Conservation (phyloP, 331 rosid species). For the Rosa hybrid region DNA sequence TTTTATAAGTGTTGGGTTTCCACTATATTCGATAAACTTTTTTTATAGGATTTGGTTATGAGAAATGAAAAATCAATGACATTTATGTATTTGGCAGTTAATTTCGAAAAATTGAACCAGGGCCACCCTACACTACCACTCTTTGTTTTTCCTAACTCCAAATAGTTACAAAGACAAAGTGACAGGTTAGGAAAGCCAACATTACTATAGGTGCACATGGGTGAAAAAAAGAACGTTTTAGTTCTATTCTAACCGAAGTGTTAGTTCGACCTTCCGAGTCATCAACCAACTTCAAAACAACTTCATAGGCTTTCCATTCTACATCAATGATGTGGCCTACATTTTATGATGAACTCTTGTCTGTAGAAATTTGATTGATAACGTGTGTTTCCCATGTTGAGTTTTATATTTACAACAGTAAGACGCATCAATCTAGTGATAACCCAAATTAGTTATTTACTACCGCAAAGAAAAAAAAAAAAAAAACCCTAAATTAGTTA, state of each 20-base stretch:
- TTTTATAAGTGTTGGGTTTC: too few relatives aligned
- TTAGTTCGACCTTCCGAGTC: not conserved
- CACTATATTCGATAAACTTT: too few relatives aligned
- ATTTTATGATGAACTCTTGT: not conserved
- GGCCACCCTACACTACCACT: not conserved
- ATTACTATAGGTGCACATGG: slow-evolving; percentile 1
- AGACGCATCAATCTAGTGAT: not conserved
- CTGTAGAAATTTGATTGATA: not conserved
- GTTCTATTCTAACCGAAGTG: not conserved
- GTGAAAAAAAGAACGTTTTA: not conserved
- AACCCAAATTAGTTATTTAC: too few relatives aligned
- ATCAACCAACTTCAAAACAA: not conserved
- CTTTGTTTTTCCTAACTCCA: not conserved
- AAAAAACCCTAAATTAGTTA: too few relatives aligned
- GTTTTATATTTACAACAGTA: not conserved
- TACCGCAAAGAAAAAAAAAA: too few relatives aligned
- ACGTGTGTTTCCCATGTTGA: not conserved
- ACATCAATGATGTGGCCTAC: not conserved
- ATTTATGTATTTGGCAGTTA: too few relatives aligned
- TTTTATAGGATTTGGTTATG: too few relatives aligned
- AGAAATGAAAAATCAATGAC: too few relatives aligned
- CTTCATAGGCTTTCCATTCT: not conserved
- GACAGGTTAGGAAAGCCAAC: not conserved
- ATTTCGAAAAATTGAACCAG: not conserved
- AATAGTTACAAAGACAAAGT: not conserved